A percentile compares a stretch with the other conserved stretches of the same genome.
Conservation (phyloP, 140 eudicot species). For the Stevia rebaudiana region DNA sequence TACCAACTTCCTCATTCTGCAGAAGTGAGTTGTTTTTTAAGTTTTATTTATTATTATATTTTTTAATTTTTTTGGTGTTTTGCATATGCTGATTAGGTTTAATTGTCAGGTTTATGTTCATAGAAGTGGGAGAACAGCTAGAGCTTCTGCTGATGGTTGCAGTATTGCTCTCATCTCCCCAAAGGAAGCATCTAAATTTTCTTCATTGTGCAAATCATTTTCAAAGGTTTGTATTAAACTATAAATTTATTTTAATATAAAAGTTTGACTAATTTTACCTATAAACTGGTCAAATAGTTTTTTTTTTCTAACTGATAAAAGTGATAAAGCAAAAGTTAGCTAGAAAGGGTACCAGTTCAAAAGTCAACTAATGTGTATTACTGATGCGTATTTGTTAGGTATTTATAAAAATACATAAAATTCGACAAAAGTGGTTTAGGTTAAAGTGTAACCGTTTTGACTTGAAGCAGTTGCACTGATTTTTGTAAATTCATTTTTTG, state of each 20-base stretch:
- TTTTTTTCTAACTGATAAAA: not conserved
- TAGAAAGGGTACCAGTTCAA: not conserved
- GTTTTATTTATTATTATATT: not conserved
- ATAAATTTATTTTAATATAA: not conserved
- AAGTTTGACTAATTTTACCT: not conserved
- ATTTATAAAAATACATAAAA: not conserved
- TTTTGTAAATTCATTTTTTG: conserved; percentile 10
- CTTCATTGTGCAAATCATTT: conserved; percentile 74
- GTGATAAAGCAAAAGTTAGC: not conserved
- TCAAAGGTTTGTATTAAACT: conserved; percentile 44
- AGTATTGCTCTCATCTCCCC: conserved; percentile 84
- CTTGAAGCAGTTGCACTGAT: conserved; percentile 1
- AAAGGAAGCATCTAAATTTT: conserved; percentile 76
- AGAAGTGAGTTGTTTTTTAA: conserved; percentile 45
- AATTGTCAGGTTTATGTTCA: conserved; percentile 79
- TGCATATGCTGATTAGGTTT: conserved; percentile 17
- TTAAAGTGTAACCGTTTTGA: not conserved
- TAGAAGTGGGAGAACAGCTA: conserved; percentile 98
- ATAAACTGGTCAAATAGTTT: not conserved
- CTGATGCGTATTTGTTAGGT: not conserved
- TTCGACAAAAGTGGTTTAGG: not conserved
- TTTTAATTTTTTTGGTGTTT: not conserved
- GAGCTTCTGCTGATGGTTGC: conserved; percentile 95
- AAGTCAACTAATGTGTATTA: not conserved
- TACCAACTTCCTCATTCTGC: conserved; percentile 97